phyloP scores from a whole-genome alignment of 2,329 filamentous ascomycete species.

The Leptographium wingfieldii region DNA sequence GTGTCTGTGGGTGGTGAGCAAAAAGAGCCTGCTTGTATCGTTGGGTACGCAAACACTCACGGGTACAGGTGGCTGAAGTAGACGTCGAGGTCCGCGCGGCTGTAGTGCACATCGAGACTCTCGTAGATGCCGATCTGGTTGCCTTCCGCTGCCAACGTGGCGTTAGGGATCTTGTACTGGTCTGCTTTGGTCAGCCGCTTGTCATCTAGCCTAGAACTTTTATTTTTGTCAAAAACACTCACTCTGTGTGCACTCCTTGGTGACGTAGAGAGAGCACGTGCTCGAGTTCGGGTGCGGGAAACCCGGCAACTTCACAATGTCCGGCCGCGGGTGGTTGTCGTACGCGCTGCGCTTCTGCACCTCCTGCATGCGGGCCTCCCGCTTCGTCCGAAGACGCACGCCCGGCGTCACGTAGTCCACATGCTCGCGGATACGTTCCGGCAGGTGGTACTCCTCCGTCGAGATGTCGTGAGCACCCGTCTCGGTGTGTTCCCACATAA shows the following conservation, averaged over 20 bases:
- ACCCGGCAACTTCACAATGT: conserved; percentile 4
- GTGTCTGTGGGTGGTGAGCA: background rate
- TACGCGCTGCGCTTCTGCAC: background rate
- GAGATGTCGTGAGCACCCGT: conserved; percentile 3
- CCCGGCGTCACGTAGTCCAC: conserved; percentile 44
- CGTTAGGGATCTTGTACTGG: conserved; percentile 12
- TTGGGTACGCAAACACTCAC: conserved; percentile 1
- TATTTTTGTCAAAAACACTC: background rate
- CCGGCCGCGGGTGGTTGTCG: background rate
- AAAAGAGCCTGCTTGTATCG: background rate
- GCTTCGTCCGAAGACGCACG: conserved; percentile 25
- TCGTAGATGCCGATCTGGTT: conserved; percentile 15
- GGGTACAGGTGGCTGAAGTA: conserved; percentile 13
- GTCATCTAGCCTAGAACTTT: background rate
- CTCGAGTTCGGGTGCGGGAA: conserved; percentile 8
- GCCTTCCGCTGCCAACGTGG: conserved; percentile 2
- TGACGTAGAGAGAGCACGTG: conserved; percentile 5
- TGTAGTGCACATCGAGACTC: conserved; percentile 12
- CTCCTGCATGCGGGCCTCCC: background rate
- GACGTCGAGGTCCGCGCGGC: conserved; percentile 11
- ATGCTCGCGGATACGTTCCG: conserved; percentile 29
- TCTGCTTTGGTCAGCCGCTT: conserved; percentile 1
- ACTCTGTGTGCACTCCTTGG: conserved; percentile 9
- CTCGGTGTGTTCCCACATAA: conserved; percentile 2
- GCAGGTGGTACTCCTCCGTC: conserved; percentile 25